phyloP scores from a whole-genome alignment of 2,329 filamentous ascomycete genomes.

The Phyllosticta ampelicida region DNA sequence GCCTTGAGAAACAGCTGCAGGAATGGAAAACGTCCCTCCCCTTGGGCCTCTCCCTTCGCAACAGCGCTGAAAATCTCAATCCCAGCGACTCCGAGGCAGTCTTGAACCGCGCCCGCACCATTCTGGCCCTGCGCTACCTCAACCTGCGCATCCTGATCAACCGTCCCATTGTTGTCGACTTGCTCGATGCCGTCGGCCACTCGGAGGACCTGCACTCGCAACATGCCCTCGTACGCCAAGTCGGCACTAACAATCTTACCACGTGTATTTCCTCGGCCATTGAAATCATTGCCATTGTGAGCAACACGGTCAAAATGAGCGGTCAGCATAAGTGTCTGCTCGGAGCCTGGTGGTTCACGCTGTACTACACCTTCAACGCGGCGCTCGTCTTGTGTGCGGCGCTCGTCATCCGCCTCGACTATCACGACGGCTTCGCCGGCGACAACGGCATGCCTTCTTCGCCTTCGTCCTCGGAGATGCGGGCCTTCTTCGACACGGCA shows the following conservation, averaged over 20 bases:
- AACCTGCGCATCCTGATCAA: conserved; percentile 34
- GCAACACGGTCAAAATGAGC: conserved; percentile 14
- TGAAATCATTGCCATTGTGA: conserved; percentile 25
- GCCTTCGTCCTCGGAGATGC: not conserved
- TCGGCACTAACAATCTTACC: conserved; percentile 24
- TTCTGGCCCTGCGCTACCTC: conserved; percentile 34
- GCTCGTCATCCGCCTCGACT: conserved; percentile 13
- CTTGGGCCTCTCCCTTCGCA: conserved; percentile 14
- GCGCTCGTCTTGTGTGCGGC: conserved; percentile 20
- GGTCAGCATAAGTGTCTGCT: conserved; percentile 11
- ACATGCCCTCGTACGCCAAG: conserved; percentile 19
- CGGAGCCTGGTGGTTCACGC: conserved; percentile 33
- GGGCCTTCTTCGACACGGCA: conserved; percentile 15
- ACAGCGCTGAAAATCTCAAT: not conserved
- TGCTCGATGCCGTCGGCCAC: conserved; percentile 19
- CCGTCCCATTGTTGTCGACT: conserved; percentile 30
- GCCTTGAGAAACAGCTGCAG: conserved; percentile 29
- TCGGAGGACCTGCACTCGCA: conserved; percentile 10
- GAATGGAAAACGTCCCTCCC: conserved; percentile 30
- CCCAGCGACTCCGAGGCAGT: not conserved
- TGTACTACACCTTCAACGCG: conserved; percentile 27
- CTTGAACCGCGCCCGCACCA: conserved; percentile 29
- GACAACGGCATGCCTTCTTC: conserved; percentile 10
- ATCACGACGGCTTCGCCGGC: not conserved
- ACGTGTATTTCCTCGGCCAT: conserved; percentile 26